Evolutionary conservation across 1,284 basidiomycete genomes (phyloP), one percentile per base, ranked within the genome.

Genomic region (Hortiboletus rubellus): DNA sequence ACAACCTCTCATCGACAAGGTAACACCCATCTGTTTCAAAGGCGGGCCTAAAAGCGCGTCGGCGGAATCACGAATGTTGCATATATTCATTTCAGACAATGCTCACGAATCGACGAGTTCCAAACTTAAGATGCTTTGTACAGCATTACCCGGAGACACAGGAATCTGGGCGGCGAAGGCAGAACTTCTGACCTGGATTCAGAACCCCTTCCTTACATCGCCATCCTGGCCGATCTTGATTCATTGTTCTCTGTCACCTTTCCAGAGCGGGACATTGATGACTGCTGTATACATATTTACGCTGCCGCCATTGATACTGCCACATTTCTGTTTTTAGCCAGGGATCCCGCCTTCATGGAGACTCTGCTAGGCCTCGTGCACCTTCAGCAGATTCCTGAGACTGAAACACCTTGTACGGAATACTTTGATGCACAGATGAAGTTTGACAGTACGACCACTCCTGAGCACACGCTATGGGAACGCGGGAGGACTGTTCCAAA

Each of bases 11-110:
- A 24, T 57, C 14, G 52, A 60, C 42, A 47, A 66, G 31, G 40
- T 57, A 17, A 62, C 50, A 24, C 53, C 55, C 0, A 54, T 65
- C 1, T 64, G 63, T 36, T 63, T 63, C 55, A 55, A 52, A n/a
- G 49, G 44, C 7, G 42, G 30, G 0, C 18, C 34, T 18, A 7
- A n/a, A 1, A 22, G 3, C 11, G 18, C 17, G 5, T 22, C 40
- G 1, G 34, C 4, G 8, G 31, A 27, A 22, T 50, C 27, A 14
- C 34, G 44, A n/a, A 56, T 53, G 50, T 67, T 48, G 8, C 52
- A 57, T 1, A 44, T 57, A 7, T 52, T 64, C 14, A 55, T 65
- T 14, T 61, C 61, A 3, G 56, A 56, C 48, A 55, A 55, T 33
- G 51, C 22, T 5, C 31, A 22, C 1, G 6, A 11, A 12, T 58